Evolutionary conservation across 208 protist species (phyloP).

Genomic region (Trypanosoma scelopori): DNA sequence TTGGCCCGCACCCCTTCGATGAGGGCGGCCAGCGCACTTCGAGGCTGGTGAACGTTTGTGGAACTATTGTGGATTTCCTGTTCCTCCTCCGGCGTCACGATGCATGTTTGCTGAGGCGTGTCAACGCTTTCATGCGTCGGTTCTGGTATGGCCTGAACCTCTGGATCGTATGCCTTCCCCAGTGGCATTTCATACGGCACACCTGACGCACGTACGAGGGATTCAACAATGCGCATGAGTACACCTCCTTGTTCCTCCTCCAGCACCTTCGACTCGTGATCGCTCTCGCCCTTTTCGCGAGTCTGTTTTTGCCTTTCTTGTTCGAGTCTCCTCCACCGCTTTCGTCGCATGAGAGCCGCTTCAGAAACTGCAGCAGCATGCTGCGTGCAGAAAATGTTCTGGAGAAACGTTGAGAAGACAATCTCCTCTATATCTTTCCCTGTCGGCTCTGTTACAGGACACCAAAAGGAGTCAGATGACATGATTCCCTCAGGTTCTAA

Average conservation of each 20-base stretch:
- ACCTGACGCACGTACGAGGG: slow-evolving; percentile 18
- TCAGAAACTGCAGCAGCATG: slow-evolving; percentile 13
- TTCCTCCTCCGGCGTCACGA: not conserved
- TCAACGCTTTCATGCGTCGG: not conserved
- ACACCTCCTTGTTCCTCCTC: slow-evolving; percentile 2
- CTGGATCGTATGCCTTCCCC: not conserved
- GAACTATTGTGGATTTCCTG: not conserved
- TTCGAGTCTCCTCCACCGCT: not conserved
- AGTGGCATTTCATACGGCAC: not conserved
- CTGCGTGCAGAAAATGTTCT: slow-evolving; percentile 27
- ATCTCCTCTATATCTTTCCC: slow-evolving; percentile 22
- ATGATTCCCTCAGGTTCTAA: not conserved
- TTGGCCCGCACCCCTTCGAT: slow-evolving; percentile 22
- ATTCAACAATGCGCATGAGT: slow-evolving; percentile 15
- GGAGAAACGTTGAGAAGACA: slow-evolving; percentile 15
- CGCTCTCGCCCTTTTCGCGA: not conserved
- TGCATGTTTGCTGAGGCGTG: not conserved
- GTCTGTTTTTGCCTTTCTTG: not conserved
- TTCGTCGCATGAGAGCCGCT: slow-evolving; percentile 3
- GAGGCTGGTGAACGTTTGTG: not conserved
- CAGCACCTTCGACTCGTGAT: not conserved
- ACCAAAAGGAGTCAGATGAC: slow-evolving; percentile 22
- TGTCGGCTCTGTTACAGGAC: slow-evolving; percentile 8
- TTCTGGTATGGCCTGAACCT: not conserved
- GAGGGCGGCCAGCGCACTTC: slow-evolving; percentile 20